Evolutionary conservation across 2,329 filamentous ascomycete genomes (phyloP).

Genomic region (Aureobasidium vineae): DNA sequence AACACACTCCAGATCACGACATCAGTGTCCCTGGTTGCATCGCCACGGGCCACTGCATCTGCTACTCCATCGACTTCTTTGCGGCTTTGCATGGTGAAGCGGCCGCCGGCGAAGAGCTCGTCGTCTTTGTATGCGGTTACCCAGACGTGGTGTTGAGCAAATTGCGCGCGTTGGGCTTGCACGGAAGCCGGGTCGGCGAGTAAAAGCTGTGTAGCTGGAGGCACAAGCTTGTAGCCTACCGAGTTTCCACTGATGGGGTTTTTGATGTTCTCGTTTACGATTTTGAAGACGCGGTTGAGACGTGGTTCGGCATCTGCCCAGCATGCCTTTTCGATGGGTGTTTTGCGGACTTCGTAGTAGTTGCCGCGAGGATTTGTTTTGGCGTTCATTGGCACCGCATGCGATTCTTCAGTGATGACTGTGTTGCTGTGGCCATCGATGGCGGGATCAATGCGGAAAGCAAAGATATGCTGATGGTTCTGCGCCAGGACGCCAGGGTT

Average conservation of each 20-base stretch:
- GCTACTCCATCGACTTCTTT: conserved; percentile 46
- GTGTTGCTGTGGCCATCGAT: conserved; percentile 58
- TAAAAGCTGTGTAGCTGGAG: conserved; percentile 51
- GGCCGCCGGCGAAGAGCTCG: conserved; percentile 52
- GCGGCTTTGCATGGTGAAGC: conserved; percentile 47
- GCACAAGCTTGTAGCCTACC: conserved; percentile 51
- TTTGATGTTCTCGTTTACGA: conserved; percentile 49
- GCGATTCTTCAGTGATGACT: conserved; percentile 54
- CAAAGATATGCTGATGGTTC: conserved; percentile 70
- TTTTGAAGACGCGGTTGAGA: conserved; percentile 58
- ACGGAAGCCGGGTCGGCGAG: conserved; percentile 48
- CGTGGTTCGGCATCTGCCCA: conserved; percentile 34
- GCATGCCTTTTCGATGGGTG: conserved; percentile 30
- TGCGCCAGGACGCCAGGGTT: conserved; percentile 63
- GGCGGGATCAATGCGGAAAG: conserved; percentile 62
- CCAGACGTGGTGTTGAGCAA: conserved; percentile 55
- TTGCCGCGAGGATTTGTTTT: conserved; percentile 62
- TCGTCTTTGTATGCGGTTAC: conserved; percentile 54
- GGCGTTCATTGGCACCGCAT: conserved; percentile 50
- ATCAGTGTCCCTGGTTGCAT: conserved; percentile 47
- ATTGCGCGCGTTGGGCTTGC: conserved; percentile 49
- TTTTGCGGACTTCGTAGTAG: conserved; percentile 55
- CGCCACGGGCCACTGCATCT: conserved; percentile 46
- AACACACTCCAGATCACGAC: conserved; percentile 53
- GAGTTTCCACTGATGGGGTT: conserved; percentile 48